These are phyloP conservation scores for Lonicera japonica DNA, from an alignment of 129 eudicot genomes.

Conservation along the genomic window DNA sequence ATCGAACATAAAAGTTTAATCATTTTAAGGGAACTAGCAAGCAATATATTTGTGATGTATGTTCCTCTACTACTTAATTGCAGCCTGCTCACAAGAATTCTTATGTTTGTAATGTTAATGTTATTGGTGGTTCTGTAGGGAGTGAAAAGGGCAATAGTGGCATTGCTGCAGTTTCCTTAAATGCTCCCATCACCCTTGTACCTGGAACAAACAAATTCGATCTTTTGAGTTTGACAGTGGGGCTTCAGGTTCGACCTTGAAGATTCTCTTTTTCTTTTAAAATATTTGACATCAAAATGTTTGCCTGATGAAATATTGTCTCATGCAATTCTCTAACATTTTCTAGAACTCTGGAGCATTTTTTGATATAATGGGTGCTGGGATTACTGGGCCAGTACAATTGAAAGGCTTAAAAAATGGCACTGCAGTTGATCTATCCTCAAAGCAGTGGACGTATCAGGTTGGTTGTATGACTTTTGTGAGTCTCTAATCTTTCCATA, in stretches of 20 bases:
- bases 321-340: neutral
- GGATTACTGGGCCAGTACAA: slow-evolving; percentile 86
- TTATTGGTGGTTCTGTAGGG: neutral
- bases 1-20: too few species aligned
- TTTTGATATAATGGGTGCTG: slow-evolving; percentile 69
- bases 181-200: slow-evolving; percentile 49
- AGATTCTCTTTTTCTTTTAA: neutral
- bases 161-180: slow-evolving; percentile 28
- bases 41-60: too few species aligned
- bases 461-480: slow-evolving; percentile 9
- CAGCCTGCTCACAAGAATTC: too few species aligned
- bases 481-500: too few species aligned
- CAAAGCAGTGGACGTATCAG: slow-evolving; percentile 88
- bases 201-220: slow-evolving; percentile 63
- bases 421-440: slow-evolving; percentile 57
- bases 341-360: slow-evolving; percentile 87
- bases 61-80: too few species aligned
- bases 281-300: slow-evolving; percentile 1
- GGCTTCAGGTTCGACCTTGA: slow-evolving; percentile 70
- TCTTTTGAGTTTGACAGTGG: slow-evolving; percentile 87
- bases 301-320: neutral
- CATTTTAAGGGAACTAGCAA: too few species aligned
- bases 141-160: slow-evolving; percentile 42
- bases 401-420: slow-evolving; percentile 48
- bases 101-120: too few species aligned